A percentile compares a stretch with the other conserved stretches of the same genome.
phyloP scores from a whole-genome alignment of 139 green algal species.

The Pleodorina starrii region DNA sequence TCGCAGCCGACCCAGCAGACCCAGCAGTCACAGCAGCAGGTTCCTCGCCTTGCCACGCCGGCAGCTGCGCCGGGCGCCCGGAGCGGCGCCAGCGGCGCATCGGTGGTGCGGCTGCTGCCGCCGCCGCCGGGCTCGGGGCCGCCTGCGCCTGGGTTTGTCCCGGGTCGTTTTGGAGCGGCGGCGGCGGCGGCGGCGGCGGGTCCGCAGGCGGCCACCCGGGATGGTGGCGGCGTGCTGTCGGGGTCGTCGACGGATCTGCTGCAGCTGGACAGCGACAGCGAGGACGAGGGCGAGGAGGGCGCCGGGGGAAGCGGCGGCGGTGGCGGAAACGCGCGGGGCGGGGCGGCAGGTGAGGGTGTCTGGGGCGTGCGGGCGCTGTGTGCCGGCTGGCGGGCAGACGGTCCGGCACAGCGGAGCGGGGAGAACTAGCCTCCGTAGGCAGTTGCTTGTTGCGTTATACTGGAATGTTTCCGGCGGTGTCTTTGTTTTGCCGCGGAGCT shows the following conservation, averaged over 20 bases:
- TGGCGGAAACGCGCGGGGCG: background rate
- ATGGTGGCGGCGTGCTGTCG: background rate
- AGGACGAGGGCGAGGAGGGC: background rate
- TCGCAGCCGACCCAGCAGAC: background rate
- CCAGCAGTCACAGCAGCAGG: background rate
- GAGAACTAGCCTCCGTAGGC: no score
- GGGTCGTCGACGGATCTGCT: conserved; percentile 5
- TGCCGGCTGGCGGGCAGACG: no score
- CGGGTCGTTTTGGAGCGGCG: background rate
- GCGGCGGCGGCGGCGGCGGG: background rate
- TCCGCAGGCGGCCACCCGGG: background rate
- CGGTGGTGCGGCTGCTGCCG: background rate
- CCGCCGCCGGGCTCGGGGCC: background rate
- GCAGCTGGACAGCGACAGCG: background rate
- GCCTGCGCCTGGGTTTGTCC: background rate
- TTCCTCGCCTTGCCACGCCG: background rate
- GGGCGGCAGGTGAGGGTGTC: background rate
- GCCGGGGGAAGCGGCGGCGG: background rate
- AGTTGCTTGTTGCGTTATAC: no score
- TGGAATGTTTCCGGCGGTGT: no score
- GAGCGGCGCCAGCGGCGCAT: background rate
- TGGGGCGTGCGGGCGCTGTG: no score
- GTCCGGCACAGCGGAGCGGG: no score
- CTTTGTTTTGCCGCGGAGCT: no score
- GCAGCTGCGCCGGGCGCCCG: background rate